A percentile compares a stretch with the other conserved stretches of the same genome.
Evolutionary conservation across 805 yeast genomes (phyloP).

Genomic region (Metschnikowia peoriensis): DNA sequence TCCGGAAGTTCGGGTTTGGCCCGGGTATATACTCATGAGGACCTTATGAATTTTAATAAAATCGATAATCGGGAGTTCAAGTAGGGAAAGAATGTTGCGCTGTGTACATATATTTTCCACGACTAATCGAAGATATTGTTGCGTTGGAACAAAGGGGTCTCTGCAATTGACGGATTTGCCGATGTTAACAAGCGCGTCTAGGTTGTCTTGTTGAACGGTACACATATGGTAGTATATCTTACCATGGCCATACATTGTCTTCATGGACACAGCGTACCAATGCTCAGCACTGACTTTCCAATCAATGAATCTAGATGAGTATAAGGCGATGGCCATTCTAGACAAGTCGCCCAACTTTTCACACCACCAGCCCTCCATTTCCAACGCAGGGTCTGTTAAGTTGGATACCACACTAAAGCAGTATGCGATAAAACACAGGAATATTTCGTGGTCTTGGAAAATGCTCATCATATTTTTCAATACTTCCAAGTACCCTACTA

Average conservation of each 20-base stretch:
- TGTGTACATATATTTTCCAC: conserved; percentile 77
- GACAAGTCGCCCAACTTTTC: conserved; percentile 85
- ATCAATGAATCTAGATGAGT: conserved; percentile 75
- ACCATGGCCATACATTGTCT: conserved; percentile 77
- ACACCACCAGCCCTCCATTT: conserved; percentile 74
- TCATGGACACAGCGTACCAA: conserved; percentile 78
- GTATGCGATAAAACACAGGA: conserved; percentile 70
- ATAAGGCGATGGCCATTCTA: conserved; percentile 83
- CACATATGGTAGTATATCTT: conserved; percentile 85
- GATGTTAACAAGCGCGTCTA: conserved; percentile 75
- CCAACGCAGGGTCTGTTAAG: conserved; percentile 52
- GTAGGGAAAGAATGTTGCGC: conserved; percentile 54
- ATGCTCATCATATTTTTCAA: conserved; percentile 70
- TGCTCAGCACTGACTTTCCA: conserved; percentile 82
- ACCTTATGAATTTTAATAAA: conserved; percentile 69
- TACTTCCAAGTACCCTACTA: conserved; percentile 76
- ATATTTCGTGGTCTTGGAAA: conserved; percentile 74
- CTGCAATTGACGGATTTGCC: conserved; percentile 78
- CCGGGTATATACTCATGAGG: conserved; percentile 49
- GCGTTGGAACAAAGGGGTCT: conserved; percentile 83
- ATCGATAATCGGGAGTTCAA: conserved; percentile 59
- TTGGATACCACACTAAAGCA: conserved; percentile 62
- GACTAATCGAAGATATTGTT: conserved; percentile 71
- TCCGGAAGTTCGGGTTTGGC: neutral
- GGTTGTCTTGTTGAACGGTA: conserved; percentile 73